Evolutionary conservation across 2,329 filamentous ascomycete species (phyloP).

Genomic region (Cryphonectria radicalis): DNA sequence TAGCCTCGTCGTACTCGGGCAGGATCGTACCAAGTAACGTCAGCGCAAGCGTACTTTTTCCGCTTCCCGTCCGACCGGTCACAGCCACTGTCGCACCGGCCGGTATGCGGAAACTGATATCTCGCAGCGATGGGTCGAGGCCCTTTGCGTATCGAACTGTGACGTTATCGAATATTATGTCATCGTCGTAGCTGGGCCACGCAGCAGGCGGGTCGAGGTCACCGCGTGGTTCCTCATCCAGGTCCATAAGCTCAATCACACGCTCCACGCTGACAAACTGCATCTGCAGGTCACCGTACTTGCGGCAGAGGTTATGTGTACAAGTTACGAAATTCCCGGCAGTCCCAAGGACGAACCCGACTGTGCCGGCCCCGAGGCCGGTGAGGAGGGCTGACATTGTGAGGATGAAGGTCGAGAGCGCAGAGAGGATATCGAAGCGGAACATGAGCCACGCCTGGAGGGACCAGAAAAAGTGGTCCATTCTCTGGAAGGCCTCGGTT

Average conservation of each 20-base stretch:
- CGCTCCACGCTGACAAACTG: constrained; percentile 90
- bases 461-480: constrained; percentile 96
- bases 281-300: constrained; percentile 86
- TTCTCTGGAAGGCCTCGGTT: constrained; percentile 88
- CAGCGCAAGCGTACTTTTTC: constrained; percentile 77
- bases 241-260: constrained; percentile 77
- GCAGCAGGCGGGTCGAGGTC: constrained; percentile 69
- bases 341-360: constrained; percentile 81
- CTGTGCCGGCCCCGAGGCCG: constrained; percentile 75
- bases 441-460: constrained; percentile 84
- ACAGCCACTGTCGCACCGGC: constrained; percentile 66
- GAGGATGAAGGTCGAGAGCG: constrained; percentile 72
- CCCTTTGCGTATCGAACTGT: constrained; percentile 80
- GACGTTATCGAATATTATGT: constrained; percentile 76
- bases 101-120: constrained; percentile 74
- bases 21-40: constrained; percentile 61
- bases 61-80: constrained; percentile 82
- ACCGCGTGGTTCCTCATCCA: constrained; percentile 75
- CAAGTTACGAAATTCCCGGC: constrained; percentile 70
- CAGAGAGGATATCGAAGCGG: constrained; percentile 75
- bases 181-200: constrained; percentile 75
- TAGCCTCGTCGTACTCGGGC: constrained; percentile 42
- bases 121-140: constrained; percentile 71
- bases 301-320: constrained; percentile 75
- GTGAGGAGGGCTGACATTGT: constrained; percentile 76